Evolutionary conservation across 768 basidiomycete genomes (phyloP), one percentile per base, ranked within the genome.

Genomic region (Termitomyces sp.): DNA sequence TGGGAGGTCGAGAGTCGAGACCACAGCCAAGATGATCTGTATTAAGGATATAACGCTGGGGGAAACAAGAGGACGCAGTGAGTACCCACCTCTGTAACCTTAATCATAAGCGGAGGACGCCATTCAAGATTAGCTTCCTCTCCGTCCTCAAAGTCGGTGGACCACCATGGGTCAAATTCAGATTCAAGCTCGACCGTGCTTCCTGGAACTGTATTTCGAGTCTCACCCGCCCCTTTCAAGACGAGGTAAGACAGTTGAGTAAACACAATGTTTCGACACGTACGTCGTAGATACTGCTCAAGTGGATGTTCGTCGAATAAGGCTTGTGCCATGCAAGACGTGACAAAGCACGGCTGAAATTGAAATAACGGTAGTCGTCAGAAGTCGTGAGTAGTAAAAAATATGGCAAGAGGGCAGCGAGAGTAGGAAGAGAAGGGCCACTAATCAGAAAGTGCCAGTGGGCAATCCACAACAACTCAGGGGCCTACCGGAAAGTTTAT

Each of bases 261-360:
- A 59, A 10, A 29, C 12, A 20, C 12, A 14, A 9, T 13, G 26
- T 46, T 16, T n/a, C 20, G 47, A 53, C 20, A 69, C 76, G 50
- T 42, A 87, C 89, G 83, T 78, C 80, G 74, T 55, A 91, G 74
- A 70, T 91, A 91, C 63, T 83, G 79, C 64, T 86, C 82, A 43
- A 91, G 78, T 43, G 89, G 89, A 64, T 90, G 87, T 60, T 88
- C 83, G 62, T 89, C 85, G 71, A 88, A 89, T 59, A 90, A 69
- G 57, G 89, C 78, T 76, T 90, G 86, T 36, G 89, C 89, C 89
- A 91, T 91, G 36, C 48, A 39, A 48, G 29, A 53, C 51, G 51
- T 31, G 55, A 61, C 54, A 18, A 42, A n/a, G 46, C 39, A 62
- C 56, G 39, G 43, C 51, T 39, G 24, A 42, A 9, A 2, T 39